Base-by-base conservation (phyloP, 2,329 filamentous ascomycete genomes). In the Fusarium sp. region DNA sequence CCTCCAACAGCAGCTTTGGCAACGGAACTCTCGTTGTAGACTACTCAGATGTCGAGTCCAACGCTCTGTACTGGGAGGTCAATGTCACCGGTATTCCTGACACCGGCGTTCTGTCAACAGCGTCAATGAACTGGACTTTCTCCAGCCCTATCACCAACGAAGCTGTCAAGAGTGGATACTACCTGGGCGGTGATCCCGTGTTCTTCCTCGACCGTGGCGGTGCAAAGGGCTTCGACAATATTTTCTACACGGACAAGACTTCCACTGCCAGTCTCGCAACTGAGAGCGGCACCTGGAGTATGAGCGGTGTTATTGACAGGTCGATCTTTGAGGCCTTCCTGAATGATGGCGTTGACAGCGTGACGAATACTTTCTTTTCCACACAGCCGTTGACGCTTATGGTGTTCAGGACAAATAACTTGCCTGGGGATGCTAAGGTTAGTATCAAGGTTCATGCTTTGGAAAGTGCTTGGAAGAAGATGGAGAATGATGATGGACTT, bases 1-100 rank as follows among this genome's bases (percentile, higher is more conserved):
- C 81, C 6, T 79, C 79, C 50, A 82, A 82, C 52, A 76, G 75
- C 2, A 80, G 74, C 29, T 76, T 87, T 6, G 82, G 78, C 18
- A 89, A 88, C 70, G 80, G 81, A 20, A 81, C 78, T 1, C 59
- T 88, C 3, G 70, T 80, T 2, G 73, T 88, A 0, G 84, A 89
- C 74, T 90, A 86, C 76, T 80, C 82, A 3, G 46, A 57, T 6
- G 54, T 71, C 8, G 42, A 65, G 13, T 71, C 69, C 2, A 82
- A 84, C 9, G 86, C 87, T 0, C 70, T 90, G 5, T 87, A 86
- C 71, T 84, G 89, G 70, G 84, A 87, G 55, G 81, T 83, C 43
- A 86, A 87, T 63, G 78, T 89, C 38, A 85, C 84, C 12, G 79
- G 76, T 1, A 67, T 78, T 9, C 73, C 76, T 0, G 46, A 69